phyloP scores from a whole-genome alignment of 495 filamentous ascomycete species.

The Neurospora sp. region DNA sequence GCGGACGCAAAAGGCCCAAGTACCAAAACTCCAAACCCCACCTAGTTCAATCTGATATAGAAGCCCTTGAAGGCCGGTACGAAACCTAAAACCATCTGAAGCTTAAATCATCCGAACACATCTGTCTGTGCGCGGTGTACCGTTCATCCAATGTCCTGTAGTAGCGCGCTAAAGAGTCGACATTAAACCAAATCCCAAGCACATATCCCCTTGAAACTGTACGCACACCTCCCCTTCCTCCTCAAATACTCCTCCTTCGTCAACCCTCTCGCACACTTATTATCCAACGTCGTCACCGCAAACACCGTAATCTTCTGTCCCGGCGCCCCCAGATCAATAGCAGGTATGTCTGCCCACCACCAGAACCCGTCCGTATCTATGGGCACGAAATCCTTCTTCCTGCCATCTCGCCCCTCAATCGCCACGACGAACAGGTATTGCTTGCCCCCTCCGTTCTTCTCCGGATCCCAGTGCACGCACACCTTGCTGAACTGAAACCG shows the following conservation, averaged over 20 bases:
- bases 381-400: constrained; percentile 57
- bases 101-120: background rate
- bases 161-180: background rate
- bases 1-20: background rate
- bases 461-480: constrained; percentile 71
- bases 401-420: constrained; percentile 55
- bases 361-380: constrained; percentile 53
- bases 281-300: constrained; percentile 54
- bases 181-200: constrained; percentile 58
- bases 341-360: constrained; percentile 66
- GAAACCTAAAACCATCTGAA: background rate
- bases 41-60: background rate
- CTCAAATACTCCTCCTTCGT: constrained; percentile 53
- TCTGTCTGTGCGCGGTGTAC: background rate
- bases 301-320: constrained; percentile 57
- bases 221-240: constrained; percentile 48
- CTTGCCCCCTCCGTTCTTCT: constrained; percentile 50
- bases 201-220: constrained; percentile 51
- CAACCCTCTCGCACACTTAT: constrained; percentile 56
- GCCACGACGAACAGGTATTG: constrained; percentile 56
- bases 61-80: background rate
- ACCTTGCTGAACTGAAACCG: constrained; percentile 67
- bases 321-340: constrained; percentile 52
- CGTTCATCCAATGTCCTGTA: background rate
- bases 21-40: background rate